Evolutionary conservation across 768 basidiomycete genomes (phyloP).

Genomic region (Lentinula edodes): DNA sequence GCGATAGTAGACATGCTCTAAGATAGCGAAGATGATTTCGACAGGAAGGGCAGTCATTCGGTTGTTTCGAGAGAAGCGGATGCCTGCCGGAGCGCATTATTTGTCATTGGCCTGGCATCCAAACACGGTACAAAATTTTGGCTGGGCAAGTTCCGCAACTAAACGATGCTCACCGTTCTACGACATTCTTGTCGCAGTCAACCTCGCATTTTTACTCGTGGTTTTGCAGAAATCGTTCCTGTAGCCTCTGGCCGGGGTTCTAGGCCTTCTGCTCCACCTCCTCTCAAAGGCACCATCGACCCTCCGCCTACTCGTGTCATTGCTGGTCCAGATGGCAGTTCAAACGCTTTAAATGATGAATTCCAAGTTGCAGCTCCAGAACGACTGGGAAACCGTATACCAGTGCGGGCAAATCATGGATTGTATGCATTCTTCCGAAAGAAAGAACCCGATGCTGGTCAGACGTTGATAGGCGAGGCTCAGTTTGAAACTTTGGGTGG

Average conservation of each 20-base stretch:
- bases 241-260: neutral
- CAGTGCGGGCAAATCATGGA: conserved; percentile 3
- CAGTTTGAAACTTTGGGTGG: conserved; percentile 7
- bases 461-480: conserved; percentile 6
- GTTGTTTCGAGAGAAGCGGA: too few relatives aligned
- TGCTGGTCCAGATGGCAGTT: neutral
- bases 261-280: neutral
- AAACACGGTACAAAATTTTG: neutral
- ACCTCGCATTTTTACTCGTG: neutral
- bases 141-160: neutral
- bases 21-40: neutral
- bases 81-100: neutral
- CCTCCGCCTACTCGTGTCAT: neutral
- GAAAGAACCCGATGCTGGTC: neutral
- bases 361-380: neutral
- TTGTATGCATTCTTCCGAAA: conserved; percentile 10
- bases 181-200: neutral
- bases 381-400: conserved; percentile 3
- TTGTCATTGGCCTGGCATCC: neutral
- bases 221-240: conserved; percentile 2
- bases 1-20: neutral
- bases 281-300: neutral
- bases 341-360: neutral
- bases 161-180: neutral
- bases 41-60: neutral